Evolutionary conservation across 495 filamentous ascomycete genomes (phyloP).

Genomic region (Platismatia glauca): DNA sequence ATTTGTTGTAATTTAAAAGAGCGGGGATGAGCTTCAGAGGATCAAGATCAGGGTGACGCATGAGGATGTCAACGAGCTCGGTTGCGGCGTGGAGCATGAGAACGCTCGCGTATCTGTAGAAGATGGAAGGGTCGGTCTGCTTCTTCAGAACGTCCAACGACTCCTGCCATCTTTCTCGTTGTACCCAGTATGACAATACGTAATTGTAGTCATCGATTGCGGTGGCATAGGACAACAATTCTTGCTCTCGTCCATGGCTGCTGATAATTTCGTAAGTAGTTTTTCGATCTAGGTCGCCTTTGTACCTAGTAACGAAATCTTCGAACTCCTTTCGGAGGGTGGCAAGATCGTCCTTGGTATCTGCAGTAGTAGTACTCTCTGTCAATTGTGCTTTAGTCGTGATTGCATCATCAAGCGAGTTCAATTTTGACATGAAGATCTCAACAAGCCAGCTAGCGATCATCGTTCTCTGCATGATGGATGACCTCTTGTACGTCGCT

Average conservation of each 20-base stretch:
- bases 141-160: slow-evolving; percentile 79
- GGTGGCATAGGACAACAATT: slow-evolving; percentile 83
- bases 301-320: slow-evolving; percentile 76
- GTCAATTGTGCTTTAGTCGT: slow-evolving; percentile 79
- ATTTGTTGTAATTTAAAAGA: slow-evolving; percentile 82
- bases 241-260: slow-evolving; percentile 87
- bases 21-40: slow-evolving; percentile 85
- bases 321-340: slow-evolving; percentile 69
- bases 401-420: slow-evolving; percentile 87
- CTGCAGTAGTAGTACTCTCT: slow-evolving; percentile 55
- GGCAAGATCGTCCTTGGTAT: slow-evolving; percentile 64
- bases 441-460: slow-evolving; percentile 92
- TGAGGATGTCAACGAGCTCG: slow-evolving; percentile 84
- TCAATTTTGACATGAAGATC: slow-evolving; percentile 94
- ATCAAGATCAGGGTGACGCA: slow-evolving; percentile 84
- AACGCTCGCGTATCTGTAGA: slow-evolving; percentile 94
- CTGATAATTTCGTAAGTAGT: slow-evolving; percentile 94
- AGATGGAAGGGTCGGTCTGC: slow-evolving; percentile 84
- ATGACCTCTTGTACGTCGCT: slow-evolving; percentile 68
- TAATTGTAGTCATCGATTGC: slow-evolving; percentile 86
- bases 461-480: slow-evolving; percentile 88
- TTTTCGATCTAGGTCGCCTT: slow-evolving; percentile 75
- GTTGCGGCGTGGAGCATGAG: slow-evolving; percentile 80
- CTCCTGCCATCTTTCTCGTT: slow-evolving; percentile 89
- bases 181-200: slow-evolving; percentile 93